Base-by-base conservation (phyloP, 345 rosid genomes). In the Citrus maxima region DNA sequence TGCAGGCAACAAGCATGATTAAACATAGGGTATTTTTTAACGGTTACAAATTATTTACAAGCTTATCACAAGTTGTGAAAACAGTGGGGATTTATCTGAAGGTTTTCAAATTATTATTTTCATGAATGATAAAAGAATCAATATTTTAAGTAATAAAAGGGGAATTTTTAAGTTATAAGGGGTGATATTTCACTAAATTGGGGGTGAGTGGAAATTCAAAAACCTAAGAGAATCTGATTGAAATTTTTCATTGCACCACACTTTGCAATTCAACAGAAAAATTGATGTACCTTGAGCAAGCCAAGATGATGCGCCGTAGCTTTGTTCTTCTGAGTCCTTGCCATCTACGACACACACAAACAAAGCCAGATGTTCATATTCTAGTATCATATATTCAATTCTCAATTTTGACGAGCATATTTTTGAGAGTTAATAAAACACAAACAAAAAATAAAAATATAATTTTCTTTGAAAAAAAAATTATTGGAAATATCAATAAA, bases 231-330 rank as follows among this genome's bases (percentile, higher is more conserved):
- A 27, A 51, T 2, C 35, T 28, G 6, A 19, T 3, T 49, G 59
- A 27, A 70, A 70, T 14, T 27, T 27, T 51, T 9, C n/a, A 6
- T 42, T 10, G n/a, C n/a, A n/a, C 60, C 54, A 34, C 18, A 28
- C 64, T 25, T 34, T 4, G 56, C 70, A 74, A 75, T 32, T 10
- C 22, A 32, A 54, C 3, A 40, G 9, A 25, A 16, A 35, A 46
- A 19, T 4, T 32, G 6, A 37, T 8, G 32, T 76, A 94, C 99
- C 99, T 94, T 96, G 56, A 96, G 92, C 92, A 94, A 86, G 59
- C 99, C 97, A 67, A 96, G 84, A 87, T 96, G 99, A 85, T 96
- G 99, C 19, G 99, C 88, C 1, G 99, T 96, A 9, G 99, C 99
- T 87, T 96, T 96, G 83, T 96, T 96, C 90, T 96, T 96, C 82